Evolutionary conservation across 768 basidiomycete species (phyloP), one percentile per base, ranked within the genome.

Genomic region (Gymnopilus junonius): DNA sequence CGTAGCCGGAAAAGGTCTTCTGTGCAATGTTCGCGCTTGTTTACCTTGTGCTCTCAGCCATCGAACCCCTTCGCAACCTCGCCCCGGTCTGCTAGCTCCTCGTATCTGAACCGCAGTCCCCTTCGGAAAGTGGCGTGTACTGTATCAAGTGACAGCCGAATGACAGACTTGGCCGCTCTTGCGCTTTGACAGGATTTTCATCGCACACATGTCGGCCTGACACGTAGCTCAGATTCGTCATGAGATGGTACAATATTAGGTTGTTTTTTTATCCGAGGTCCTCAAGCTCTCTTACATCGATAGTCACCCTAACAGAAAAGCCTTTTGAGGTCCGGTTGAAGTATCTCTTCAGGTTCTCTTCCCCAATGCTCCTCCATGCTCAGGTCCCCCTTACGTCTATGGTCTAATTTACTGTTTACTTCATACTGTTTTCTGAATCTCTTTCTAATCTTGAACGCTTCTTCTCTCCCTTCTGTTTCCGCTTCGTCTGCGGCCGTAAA

Each of bases 141-240:
- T 59, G 57, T 62, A 73, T 76, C 76, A 76, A 77, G 69, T 78
- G 77, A 76, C 74, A 66, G 66, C 39, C 63, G 42, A 53, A 55
- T 67, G 61, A 59, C 61, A 69, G 59, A 64, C 63, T 65, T 39
- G 2, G 69, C 68, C 66, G 67, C 67, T 65, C 40, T 63, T 63
- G 66, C 65, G 58, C 64, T 63, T 48, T 69, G 63, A 58, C 66
- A 64, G 74, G 69, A 66, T 70, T 68, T 74, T 69, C 66, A 68
- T 72, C 74, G 73, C 70, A 69, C 74, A 72, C 71, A 75, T 74
- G 71, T 73, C 70, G 68, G 64, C 32, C 64, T 72, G 70, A 75
- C 76, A 77, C 73, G 73, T 75, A 75, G 68, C 50, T 64, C 60
- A 50, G 50, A 60, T 54, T 29, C 20, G 48, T 58, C 63, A 55